These are phyloP conservation scores for Pseudofabraea citricarpa DNA, from an alignment of 2,329 filamentous ascomycete genomes.

Conservation along the genomic window DNA sequence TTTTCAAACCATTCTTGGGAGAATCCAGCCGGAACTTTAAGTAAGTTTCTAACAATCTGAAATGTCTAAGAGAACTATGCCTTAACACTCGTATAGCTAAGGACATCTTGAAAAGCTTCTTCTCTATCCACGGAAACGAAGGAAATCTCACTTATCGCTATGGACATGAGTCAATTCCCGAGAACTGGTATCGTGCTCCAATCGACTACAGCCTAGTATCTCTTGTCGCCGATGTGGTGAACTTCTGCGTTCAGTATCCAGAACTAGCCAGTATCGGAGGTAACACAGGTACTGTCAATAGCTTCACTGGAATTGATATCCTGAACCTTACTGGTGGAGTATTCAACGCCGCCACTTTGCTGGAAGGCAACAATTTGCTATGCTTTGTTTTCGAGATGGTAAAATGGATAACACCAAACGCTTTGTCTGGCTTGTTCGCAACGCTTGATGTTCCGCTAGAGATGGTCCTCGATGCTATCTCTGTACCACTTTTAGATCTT, in stretches of 20 bases:
- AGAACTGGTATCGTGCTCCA: conserved; percentile 14
- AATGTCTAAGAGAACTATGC: too few relatives aligned
- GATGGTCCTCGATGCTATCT: not conserved
- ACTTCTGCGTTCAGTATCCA: not conserved
- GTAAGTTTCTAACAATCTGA: conserved; percentile 1
- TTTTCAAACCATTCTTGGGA: conserved; percentile 27
- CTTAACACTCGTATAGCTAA: too few relatives aligned
- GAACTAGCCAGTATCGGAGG: conserved; percentile 35
- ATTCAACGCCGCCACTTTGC: conserved; percentile 35
- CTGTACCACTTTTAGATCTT: not conserved
- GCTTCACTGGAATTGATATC: conserved; percentile 41
- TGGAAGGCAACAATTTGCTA: conserved; percentile 41
- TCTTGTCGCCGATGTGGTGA: not conserved
- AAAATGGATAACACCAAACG: conserved; percentile 35
- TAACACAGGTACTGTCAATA: conserved; percentile 44
- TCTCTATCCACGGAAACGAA: conserved; percentile 11
- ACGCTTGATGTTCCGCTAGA: conserved; percentile 11
- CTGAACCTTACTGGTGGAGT: conserved; percentile 38
- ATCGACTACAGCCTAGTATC: not conserved
- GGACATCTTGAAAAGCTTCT: conserved; percentile 16
- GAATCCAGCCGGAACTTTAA: conserved; percentile 23
- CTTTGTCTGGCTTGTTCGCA: conserved; percentile 28
- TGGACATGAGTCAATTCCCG: conserved; percentile 15
- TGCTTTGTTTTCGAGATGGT: conserved; percentile 37
- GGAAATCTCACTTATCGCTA: conserved; percentile 11